Base-by-base conservation (phyloP, 441 rosid genomes). In the Mallotus repandus region DNA sequence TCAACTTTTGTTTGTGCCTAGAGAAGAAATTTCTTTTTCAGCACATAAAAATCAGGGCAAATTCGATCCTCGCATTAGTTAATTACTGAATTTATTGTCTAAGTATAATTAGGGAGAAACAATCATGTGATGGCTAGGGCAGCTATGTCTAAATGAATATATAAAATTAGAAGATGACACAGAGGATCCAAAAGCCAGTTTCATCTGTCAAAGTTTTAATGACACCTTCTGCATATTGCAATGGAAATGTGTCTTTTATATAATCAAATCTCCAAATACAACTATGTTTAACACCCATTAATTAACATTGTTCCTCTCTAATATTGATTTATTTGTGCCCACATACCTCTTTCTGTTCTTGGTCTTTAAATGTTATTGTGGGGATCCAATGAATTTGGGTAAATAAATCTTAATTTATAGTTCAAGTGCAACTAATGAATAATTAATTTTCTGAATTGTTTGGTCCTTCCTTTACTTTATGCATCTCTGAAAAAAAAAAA, bases 101-200 rank as follows among this genome's bases (percentile, higher is more conserved):
- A 9, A 32, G 9, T 52, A 68, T 45, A n/a, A 0, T 41, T 18
- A 53, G 14, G 45, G 32, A 29, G 1, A 54, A 35, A 16, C 32
- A 69, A 55, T 15, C 21, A 12, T 35, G 25, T 14, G 25, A 16
- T 8, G 32, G 1, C 19, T 1, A 32, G 25, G 52, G 69, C 57
- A 66, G 53, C 13, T n/a, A 9, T 41, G 50, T 43, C 63, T 41
- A 13, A 45, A 21, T 13, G 38, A 18, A 4, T 43, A 9, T 29
- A 29, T n/a, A 32, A 57, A 66, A 66, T 13, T 14, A 75, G 38
- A 56, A 68, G 52, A 76, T 19, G 63, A 78, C 79, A 69, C 82
- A 62, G 63, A 62, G 63, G 81, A 84, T 81, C 83, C 83, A 73
- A 77, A 81, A 74, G 55, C 77, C 78, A 70, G 49, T 55, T 63